Conservation (phyloP, 164 flowering plant species). For the Litsea cubeba region DNA sequence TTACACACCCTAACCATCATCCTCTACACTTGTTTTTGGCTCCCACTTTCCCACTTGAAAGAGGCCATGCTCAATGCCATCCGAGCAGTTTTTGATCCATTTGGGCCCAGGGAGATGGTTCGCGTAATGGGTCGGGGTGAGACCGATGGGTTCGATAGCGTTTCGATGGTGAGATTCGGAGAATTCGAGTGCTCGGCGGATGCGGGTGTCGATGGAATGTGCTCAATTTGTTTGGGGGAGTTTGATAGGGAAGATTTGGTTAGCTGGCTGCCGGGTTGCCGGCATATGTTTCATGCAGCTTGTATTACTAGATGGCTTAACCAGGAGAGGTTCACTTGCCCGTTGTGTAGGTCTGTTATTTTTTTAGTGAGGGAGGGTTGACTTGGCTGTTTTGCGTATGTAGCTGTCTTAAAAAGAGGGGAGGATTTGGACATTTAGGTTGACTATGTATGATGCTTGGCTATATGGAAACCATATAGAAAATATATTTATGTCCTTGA, state of each 20-base stretch:
- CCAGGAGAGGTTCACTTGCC: slow-evolving; percentile 46
- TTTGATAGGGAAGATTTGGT: slow-evolving; percentile 41
- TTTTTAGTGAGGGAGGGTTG: background rate
- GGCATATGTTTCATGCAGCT: slow-evolving; percentile 44
- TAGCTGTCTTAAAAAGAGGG: too few species aligned
- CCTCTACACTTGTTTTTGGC: slow-evolving; percentile 35
- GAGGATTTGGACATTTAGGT: too few species aligned
- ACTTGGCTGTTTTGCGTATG: too few species aligned
- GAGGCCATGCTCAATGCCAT: slow-evolving; percentile 3
- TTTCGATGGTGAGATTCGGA: slow-evolving; percentile 19
- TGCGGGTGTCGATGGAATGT: slow-evolving; percentile 11
- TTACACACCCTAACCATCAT: slow-evolving; percentile 21
- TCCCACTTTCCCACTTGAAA: slow-evolving; percentile 28
- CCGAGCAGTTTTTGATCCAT: background rate
- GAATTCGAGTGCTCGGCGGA: slow-evolving; percentile 16
- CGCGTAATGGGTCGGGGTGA: background rate
- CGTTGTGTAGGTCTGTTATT: slow-evolving; percentile 37
- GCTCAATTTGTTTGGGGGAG: slow-evolving; percentile 54
- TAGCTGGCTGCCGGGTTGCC: slow-evolving; percentile 33
- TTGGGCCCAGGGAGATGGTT: background rate
- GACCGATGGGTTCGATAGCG: background rate
- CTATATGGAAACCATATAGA: too few species aligned
- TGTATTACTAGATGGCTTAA: slow-evolving; percentile 51
- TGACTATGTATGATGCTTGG: too few species aligned
- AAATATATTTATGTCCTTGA: too few species aligned